Percentiles rank a stretch among this genome's conserved stretches.
Conservation (phyloP, 345 rosid species). For the Eucalyptus erythrocorys region DNA sequence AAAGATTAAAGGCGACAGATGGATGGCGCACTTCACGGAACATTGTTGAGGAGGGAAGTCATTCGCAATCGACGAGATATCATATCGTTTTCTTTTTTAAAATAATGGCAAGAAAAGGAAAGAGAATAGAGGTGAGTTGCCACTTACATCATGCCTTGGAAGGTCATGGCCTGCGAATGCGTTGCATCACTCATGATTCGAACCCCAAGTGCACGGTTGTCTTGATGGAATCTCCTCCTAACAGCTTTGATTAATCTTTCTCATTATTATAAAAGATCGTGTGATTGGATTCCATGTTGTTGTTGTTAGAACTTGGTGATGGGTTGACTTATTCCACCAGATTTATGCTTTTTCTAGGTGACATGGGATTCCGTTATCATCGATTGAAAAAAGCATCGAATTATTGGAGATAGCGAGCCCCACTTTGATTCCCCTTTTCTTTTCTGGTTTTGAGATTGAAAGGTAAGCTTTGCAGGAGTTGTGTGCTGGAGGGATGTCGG, state of each 20-base stretch:
- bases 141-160: neutral
- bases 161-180: neutral
- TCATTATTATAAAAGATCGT: neutral
- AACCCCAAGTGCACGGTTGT: neutral
- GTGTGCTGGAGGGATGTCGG: neutral
- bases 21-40: neutral
- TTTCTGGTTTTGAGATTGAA: neutral
- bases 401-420: neutral
- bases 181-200: neutral
- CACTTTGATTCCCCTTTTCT: neutral
- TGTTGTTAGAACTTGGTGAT: neutral
- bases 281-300: neutral
- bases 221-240: neutral
- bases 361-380: neutral
- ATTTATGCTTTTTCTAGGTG: neutral
- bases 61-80: neutral
- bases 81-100: neutral
- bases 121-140: neutral
- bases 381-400: neutral
- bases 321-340: neutral
- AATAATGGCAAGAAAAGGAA: neutral
- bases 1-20: neutral
- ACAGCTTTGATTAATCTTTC: neutral
- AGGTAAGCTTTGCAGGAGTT: neutral
- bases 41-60: neutral